Evolutionary conservation across 441 rosid species (phyloP), one percentile per base, ranked within the genome.

Genomic region (Erodium chrysanthum): DNA sequence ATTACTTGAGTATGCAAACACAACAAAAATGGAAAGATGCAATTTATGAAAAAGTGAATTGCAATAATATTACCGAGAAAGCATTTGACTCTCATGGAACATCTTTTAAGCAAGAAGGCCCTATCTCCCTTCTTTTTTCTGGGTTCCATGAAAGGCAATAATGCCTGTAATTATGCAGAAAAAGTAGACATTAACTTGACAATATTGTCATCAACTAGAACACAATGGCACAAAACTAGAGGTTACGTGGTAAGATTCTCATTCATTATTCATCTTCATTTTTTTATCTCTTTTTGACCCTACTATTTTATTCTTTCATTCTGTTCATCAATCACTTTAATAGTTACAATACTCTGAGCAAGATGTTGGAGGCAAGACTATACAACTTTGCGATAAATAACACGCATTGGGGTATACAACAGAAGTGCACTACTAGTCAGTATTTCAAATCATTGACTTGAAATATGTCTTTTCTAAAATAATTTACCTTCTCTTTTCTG

Each of bases 71-170:
- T 84, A 91, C 97, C 97, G 2, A 87, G 68, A 72, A 77, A 86
- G 72, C 93, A 87, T 78, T 82, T 91, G 4, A 85, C 93, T 76
- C 96, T 77, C 69, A 58, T 66, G 82, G 80, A 79, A 76, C 88
- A 83, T 81, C 81, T 84, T 78, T 70, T 84, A 71, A 91, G 67
- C 35, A 84, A 62, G 14, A 78, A 75, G 4, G 86, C 89, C 65
- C 64, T 88, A 17, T 79, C 76, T 71, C 91, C 89, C 76, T 70
- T 91, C 68, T 70, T 79, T 66, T 73, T 85, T 71, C 71, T 78
- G 61, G 68, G 75, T 46, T 85, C 81, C 97, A 91, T 88, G 66
- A 86, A 91, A 14, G 93, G 93, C 73, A 91, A 84, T 31, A 76
- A 68, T 61, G 67, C 69, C 96, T 87, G 76, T 23, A 18, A 31